phyloP scores from a whole-genome alignment of 495 filamentous ascomycete species.

The Cudoniella acicularis region DNA sequence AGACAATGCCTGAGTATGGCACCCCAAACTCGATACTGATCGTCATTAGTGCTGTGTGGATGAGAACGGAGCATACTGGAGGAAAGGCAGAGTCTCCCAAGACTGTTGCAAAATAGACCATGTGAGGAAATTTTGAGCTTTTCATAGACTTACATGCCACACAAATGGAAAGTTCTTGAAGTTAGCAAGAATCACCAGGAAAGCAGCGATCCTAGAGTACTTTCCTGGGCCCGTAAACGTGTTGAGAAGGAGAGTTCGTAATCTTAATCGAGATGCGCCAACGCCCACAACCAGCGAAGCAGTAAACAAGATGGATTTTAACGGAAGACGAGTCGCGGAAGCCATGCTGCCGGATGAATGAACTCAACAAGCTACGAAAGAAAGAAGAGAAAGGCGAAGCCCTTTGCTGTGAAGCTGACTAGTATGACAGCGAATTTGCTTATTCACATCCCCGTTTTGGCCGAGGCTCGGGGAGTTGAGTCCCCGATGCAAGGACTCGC shows the following conservation, averaged over 20 bases:
- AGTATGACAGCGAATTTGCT: too few relatives aligned
- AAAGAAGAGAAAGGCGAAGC: neutral
- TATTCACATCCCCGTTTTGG: too few relatives aligned
- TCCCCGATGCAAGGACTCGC: too few relatives aligned
- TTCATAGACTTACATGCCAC: constrained; percentile 75
- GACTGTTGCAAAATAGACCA: too few relatives aligned
- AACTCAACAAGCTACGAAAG: neutral
- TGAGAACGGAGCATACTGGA: too few relatives aligned
- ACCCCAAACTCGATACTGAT: constrained; percentile 59
- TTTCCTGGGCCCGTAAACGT: constrained; percentile 49
- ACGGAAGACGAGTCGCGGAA: constrained; percentile 33
- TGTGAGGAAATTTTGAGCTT: too few relatives aligned
- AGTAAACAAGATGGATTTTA: constrained; percentile 33
- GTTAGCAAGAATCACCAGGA: constrained; percentile 55
- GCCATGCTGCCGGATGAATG: constrained; percentile 35
- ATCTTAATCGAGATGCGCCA: constrained; percentile 37
- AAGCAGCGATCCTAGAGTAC: constrained; percentile 42
- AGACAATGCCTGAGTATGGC: constrained; percentile 58
- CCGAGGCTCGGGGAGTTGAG: too few relatives aligned
- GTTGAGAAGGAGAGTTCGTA: constrained; percentile 27
- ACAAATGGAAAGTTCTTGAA: constrained; percentile 71
- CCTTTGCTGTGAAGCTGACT: too few relatives aligned
- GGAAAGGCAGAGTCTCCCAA: too few relatives aligned
- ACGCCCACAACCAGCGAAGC: constrained; percentile 37
- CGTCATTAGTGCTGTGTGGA: too few relatives aligned